phyloP scores from a whole-genome alignment of 768 basidiomycete species.

The Suillus luteus region DNA sequence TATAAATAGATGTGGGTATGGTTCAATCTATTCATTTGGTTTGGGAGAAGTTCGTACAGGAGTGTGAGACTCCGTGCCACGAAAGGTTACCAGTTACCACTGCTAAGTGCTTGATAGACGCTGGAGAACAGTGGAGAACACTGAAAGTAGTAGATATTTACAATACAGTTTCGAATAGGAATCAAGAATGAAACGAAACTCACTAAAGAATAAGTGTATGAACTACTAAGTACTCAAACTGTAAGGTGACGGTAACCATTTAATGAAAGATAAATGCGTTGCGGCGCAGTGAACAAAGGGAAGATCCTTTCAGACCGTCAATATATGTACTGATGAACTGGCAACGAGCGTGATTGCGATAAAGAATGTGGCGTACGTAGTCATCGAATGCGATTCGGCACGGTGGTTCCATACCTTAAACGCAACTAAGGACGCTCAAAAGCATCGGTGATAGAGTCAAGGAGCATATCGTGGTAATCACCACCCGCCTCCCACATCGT shows the following conservation, averaged over 20 bases:
- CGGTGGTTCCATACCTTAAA: slow-evolving; percentile 22
- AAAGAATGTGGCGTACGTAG: neutral
- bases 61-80: neutral
- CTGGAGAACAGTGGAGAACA: neutral
- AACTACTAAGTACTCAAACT: neutral
- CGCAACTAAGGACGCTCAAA: slow-evolving; percentile 47
- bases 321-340: neutral
- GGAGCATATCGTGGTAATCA: slow-evolving; percentile 59
- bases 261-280: neutral
- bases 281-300: neutral
- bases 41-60: too few relatives aligned
- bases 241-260: neutral
- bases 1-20: neutral
- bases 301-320: neutral
- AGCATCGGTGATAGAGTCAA: slow-evolving; percentile 52
- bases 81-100: neutral
- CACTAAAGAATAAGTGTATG: neutral
- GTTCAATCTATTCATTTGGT: neutral
- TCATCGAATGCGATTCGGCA: neutral
- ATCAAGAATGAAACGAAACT: neutral
- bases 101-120: too few relatives aligned
- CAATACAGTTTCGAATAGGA: neutral
- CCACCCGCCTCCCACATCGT: slow-evolving; percentile 74
- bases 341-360: neutral
- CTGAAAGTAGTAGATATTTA: neutral